These are phyloP conservation scores for Hypomyces rosellus DNA, from an alignment of 2,329 filamentous ascomycete genomes.

Conservation along the genomic window DNA sequence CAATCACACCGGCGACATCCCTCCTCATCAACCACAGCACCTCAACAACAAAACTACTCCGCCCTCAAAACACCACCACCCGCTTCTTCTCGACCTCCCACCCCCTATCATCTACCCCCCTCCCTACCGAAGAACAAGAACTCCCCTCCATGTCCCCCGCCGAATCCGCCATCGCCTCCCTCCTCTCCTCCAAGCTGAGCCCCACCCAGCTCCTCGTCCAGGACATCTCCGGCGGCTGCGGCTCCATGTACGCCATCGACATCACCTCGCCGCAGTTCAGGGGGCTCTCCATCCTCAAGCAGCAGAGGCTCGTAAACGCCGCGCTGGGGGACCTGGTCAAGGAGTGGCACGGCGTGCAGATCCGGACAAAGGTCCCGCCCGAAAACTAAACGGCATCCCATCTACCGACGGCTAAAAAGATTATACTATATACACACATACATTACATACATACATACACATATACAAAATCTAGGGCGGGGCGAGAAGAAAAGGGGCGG, in stretches of 20 bases:
- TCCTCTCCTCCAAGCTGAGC: conserved; percentile 42
- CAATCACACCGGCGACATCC: background rate
- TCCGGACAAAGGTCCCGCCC: conserved; percentile 57
- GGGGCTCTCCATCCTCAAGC: conserved; percentile 67
- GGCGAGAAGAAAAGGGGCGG: too few relatives aligned
- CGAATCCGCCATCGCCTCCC: conserved; percentile 54
- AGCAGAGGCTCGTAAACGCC: conserved; percentile 74
- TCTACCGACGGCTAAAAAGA: too few relatives aligned
- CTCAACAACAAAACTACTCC: background rate
- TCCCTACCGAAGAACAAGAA: conserved; percentile 17
- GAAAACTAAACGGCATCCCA: conserved; percentile 10
- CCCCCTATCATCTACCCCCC: conserved; percentile 2
- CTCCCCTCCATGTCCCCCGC: conserved; percentile 33
- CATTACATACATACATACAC: too few relatives aligned
- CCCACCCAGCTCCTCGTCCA: conserved; percentile 57
- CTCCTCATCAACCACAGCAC: conserved; percentile 5
- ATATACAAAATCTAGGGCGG: background rate
- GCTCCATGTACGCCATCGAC: conserved; percentile 81
- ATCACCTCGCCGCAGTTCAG: conserved; percentile 66
- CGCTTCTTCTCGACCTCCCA: conserved; percentile 2
- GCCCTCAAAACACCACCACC: background rate
- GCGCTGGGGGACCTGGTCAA: conserved; percentile 70
- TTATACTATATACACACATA: too few relatives aligned
- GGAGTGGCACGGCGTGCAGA: conserved; percentile 75
- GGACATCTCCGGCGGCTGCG: conserved; percentile 78